Conservation (phyloP, 441 rosid species). For the Cnidoscolus chayamansa region DNA sequence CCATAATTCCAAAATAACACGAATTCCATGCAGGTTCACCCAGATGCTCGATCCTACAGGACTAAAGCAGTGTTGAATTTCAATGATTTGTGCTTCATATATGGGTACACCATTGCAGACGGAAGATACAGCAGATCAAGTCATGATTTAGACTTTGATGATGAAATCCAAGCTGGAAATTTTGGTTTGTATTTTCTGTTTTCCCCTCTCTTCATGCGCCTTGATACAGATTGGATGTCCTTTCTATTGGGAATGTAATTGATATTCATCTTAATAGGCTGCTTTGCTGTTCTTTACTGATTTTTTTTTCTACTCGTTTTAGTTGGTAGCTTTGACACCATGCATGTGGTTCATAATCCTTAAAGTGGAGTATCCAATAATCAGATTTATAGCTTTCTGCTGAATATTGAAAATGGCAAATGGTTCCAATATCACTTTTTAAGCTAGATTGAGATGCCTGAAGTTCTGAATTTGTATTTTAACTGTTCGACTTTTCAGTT, state of each 20-base stretch:
- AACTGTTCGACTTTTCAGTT: not conserved
- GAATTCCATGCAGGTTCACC: constrained; percentile 55
- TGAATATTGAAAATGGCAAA: not conserved
- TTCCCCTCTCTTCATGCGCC: not conserved
- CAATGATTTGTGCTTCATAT: constrained; percentile 67
- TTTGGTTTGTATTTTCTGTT: constrained; percentile 40
- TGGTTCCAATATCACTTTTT: not conserved
- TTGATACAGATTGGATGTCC: not conserved
- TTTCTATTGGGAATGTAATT: not conserved
- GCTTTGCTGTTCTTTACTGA: not conserved
- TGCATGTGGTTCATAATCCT: not conserved
- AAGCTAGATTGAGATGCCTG: not conserved
- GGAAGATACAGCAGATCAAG: constrained; percentile 93
- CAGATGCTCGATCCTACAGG: constrained; percentile 69
- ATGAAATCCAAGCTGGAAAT: constrained; percentile 52
- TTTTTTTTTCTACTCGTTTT: not conserved
- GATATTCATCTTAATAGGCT: not conserved
- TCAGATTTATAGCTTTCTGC: not conserved
- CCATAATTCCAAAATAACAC: constrained; percentile 15
- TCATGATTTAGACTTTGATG: constrained; percentile 77
- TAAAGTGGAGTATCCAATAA: not conserved
- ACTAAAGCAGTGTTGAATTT: constrained; percentile 67
- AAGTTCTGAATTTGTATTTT: not conserved
- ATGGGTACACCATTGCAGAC: constrained; percentile 77
- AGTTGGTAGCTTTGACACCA: not conserved